Conservation (phyloP, 1,139 yeast genomes). For the Nematodospora anomalae region DNA sequence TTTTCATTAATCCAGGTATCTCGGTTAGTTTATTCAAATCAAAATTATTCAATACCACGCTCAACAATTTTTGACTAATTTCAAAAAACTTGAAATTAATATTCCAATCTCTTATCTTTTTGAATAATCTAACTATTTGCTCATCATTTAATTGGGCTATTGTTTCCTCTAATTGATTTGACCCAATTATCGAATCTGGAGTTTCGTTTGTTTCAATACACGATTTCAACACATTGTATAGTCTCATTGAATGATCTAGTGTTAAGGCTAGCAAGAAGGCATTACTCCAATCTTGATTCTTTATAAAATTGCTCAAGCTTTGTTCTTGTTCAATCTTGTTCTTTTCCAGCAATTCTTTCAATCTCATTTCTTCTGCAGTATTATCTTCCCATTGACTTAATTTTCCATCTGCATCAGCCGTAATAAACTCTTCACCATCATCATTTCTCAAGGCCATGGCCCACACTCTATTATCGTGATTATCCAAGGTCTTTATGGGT, state of each 20-base stretch:
- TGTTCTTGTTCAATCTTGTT: slow-evolving; percentile 83
- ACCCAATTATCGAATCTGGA: slow-evolving; percentile 54
- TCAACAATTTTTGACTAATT: slow-evolving; percentile 74
- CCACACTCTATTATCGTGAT: slow-evolving; percentile 95
- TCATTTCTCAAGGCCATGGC: slow-evolving; percentile 63
- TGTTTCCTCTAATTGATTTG: slow-evolving; percentile 63
- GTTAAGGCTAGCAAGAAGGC: slow-evolving; percentile 87
- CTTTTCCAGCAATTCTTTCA: slow-evolving; percentile 53
- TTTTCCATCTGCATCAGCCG: slow-evolving; percentile 96
- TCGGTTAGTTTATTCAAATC: slow-evolving; percentile 56
- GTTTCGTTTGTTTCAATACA: slow-evolving; percentile 50
- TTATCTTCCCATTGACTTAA: slow-evolving; percentile 86
- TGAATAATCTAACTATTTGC: slow-evolving; percentile 60
- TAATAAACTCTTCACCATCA: slow-evolving; percentile 68
- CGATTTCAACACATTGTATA: slow-evolving; percentile 66
- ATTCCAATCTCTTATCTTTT: slow-evolving; percentile 91
- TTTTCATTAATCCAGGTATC: slow-evolving; percentile 64
- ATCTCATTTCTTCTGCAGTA: slow-evolving; percentile 63
- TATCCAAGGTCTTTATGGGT: slow-evolving; percentile 77
- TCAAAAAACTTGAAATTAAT: slow-evolving; percentile 79
- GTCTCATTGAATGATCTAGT: slow-evolving; percentile 81
- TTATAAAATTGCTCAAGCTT: slow-evolving; percentile 69
- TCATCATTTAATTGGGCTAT: slow-evolving; percentile 58
- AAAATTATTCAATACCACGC: slow-evolving; percentile 59
- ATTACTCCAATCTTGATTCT: slow-evolving; percentile 75